Percentiles rank a stretch among this genome's conserved stretches.
Conservation (phyloP, 495 filamentous ascomycete genomes). For the Penicillium angulare region DNA sequence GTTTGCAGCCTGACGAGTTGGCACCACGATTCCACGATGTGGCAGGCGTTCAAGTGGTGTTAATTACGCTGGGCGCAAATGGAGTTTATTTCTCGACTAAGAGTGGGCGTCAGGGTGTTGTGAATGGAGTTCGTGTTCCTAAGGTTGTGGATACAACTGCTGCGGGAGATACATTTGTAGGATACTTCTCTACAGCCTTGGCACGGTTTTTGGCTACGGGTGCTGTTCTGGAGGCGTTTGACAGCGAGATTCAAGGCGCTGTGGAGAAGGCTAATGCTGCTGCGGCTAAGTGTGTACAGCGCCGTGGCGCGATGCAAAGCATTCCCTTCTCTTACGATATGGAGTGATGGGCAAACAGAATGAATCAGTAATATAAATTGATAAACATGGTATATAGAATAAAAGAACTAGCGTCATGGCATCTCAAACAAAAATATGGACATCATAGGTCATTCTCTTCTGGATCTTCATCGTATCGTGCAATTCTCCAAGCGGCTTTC, state of each 20-base stretch:
- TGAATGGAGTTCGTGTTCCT: slow-evolving; percentile 52
- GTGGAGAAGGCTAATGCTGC: slow-evolving; percentile 23
- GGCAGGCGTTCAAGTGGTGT: slow-evolving; percentile 62
- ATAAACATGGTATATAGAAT: not conserved
- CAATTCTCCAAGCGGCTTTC: slow-evolving; percentile 17
- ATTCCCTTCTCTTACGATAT: slow-evolving; percentile 29
- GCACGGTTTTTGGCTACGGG: slow-evolving; percentile 20
- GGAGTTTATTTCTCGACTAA: slow-evolving; percentile 54
- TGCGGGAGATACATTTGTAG: slow-evolving; percentile 85
- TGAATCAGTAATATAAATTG: not conserved
- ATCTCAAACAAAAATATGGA: not conserved
- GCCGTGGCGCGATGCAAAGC: slow-evolving; percentile 22
- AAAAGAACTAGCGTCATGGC: not conserved
- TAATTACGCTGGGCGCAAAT: slow-evolving; percentile 72
- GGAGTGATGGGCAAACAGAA: slow-evolving; percentile 3
- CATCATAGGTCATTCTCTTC: slow-evolving; percentile 13
- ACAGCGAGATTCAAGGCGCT: slow-evolving; percentile 16
- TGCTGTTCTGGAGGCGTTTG: slow-evolving; percentile 11
- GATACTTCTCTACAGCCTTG: slow-evolving; percentile 23
- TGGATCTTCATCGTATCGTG: slow-evolving; percentile 22
- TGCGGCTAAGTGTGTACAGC: slow-evolving; percentile 24
- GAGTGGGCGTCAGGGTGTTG: slow-evolving; percentile 28
- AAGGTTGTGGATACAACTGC: slow-evolving; percentile 84
- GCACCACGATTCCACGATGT: slow-evolving; percentile 49
- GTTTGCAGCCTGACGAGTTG: slow-evolving; percentile 37